These are phyloP conservation scores for Allium sativum DNA, from an alignment of 106 monocot genomes.

Conservation along the genomic window DNA sequence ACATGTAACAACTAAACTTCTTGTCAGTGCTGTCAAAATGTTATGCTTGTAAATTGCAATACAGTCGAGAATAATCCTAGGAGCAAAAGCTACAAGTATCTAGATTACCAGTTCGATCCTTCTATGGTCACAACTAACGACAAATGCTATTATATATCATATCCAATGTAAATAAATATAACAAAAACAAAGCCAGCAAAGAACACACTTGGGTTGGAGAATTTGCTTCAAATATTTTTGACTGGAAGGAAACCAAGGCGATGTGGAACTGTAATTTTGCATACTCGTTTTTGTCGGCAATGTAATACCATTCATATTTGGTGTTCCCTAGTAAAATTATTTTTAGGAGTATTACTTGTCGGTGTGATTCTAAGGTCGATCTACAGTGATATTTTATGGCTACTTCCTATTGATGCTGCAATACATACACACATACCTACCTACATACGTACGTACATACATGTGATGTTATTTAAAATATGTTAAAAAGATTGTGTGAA, in stretches of 20 bases:
- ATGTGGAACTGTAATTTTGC: slow-evolving; percentile 24
- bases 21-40: too few species aligned
- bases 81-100: too few species aligned
- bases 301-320: slow-evolving; percentile 29
- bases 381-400: slow-evolving; percentile 38
- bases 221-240: slow-evolving; percentile 42
- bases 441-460: background rate
- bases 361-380: slow-evolving; percentile 36
- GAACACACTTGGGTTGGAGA: slow-evolving; percentile 34
- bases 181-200: slow-evolving; percentile 30
- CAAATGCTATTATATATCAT: too few species aligned
- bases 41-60: too few species aligned
- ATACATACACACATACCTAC: background rate
- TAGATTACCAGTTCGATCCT: too few species aligned
- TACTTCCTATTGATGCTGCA: slow-evolving; percentile 6
- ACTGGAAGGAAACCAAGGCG: slow-evolving; percentile 46
- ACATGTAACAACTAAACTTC: too few species aligned
- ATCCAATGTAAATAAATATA: background rate
- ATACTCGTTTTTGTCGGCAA: slow-evolving; percentile 44
- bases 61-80: too few species aligned
- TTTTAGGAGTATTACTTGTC: slow-evolving; percentile 35
- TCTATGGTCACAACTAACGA: too few species aligned
- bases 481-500: background rate
- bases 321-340: slow-evolving; percentile 32
- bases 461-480: background rate